These are phyloP conservation scores for Phytophthora nicotianae DNA, from an alignment of 352 stramenopile species.

Conservation along the genomic window DNA sequence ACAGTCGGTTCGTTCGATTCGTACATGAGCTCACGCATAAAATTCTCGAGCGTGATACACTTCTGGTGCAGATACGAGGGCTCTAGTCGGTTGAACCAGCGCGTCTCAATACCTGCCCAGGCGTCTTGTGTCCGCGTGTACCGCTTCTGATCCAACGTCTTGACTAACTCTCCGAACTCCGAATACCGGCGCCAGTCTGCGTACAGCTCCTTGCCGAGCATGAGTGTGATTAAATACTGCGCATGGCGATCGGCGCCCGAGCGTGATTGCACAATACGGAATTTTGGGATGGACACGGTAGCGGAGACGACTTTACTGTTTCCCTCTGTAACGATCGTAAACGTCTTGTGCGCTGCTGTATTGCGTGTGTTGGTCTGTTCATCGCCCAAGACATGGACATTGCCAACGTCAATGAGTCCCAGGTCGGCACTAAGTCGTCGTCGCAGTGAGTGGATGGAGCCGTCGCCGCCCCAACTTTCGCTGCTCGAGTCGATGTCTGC, in stretches of 20 bases:
- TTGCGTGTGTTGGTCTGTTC: conserved; percentile 86
- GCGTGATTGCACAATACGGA: conserved; percentile 87
- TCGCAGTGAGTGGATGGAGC: conserved; percentile 63
- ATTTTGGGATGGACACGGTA: conserved; percentile 86
- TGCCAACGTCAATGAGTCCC: conserved; percentile 67
- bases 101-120: conserved; percentile 80
- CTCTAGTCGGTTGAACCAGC: conserved; percentile 89
- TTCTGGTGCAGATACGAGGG: conserved; percentile 89
- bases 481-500: conserved; percentile 88
- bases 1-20: conserved; percentile 76
- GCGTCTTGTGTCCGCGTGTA: conserved; percentile 69
- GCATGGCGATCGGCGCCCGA: conserved; percentile 81
- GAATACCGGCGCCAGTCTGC: conserved; percentile 89
- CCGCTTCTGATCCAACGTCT: conserved; percentile 68
- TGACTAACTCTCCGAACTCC: conserved; percentile 86
- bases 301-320: conserved; percentile 82
- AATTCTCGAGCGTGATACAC: conserved; percentile 88
- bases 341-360: conserved; percentile 87
- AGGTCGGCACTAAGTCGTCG: conserved; percentile 76
- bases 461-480: conserved; percentile 79
- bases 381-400: conserved; percentile 79
- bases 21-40: conserved; percentile 90
- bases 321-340: conserved; percentile 75
- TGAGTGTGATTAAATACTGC: conserved; percentile 89
- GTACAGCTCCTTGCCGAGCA: conserved; percentile 87